Evolutionary conservation across 441 rosid species (phyloP).

Genomic region (Populus hybrid): DNA sequence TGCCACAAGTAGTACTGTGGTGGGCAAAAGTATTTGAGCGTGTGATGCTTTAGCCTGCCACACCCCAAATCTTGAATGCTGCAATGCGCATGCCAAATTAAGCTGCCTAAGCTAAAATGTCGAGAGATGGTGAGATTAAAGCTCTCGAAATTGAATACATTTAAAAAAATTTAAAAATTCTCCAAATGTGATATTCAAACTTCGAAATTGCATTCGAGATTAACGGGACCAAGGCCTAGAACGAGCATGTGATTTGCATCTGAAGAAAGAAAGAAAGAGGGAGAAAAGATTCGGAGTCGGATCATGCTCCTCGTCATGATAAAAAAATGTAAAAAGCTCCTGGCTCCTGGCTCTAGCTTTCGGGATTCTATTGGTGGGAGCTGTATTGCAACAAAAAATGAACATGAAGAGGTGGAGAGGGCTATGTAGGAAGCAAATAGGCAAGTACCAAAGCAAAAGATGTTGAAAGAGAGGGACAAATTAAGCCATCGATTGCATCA

Average conservation of each 20-base stretch:
- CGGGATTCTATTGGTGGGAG: slow-evolving; percentile 26
- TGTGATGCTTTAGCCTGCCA: neutral
- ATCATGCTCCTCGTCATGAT: neutral
- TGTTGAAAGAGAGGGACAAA: slow-evolving; percentile 23
- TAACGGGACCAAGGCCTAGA: neutral
- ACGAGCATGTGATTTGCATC: neutral
- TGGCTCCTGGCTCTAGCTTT: slow-evolving; percentile 1
- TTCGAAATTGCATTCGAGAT: neutral
- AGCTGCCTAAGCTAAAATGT: neutral
- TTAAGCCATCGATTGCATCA: slow-evolving; percentile 39
- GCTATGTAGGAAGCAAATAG: neutral
- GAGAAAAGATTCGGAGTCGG: neutral
- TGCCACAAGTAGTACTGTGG: neutral
- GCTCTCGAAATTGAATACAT: neutral
- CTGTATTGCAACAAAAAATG: slow-evolving; percentile 11
- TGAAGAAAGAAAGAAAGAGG: neutral
- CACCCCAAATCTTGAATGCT: neutral
- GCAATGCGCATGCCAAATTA: neutral
- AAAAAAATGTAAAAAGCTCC: neutral
- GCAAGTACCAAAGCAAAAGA: slow-evolving; percentile 36
- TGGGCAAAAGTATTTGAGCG: neutral
- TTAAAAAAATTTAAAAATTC: too few species aligned
- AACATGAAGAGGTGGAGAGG: slow-evolving; percentile 7
- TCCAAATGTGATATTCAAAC: too few species aligned
- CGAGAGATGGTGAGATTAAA: neutral